Evolutionary conservation across 768 basidiomycete genomes (phyloP).

Genomic region (Xanthoconium purpureum): DNA sequence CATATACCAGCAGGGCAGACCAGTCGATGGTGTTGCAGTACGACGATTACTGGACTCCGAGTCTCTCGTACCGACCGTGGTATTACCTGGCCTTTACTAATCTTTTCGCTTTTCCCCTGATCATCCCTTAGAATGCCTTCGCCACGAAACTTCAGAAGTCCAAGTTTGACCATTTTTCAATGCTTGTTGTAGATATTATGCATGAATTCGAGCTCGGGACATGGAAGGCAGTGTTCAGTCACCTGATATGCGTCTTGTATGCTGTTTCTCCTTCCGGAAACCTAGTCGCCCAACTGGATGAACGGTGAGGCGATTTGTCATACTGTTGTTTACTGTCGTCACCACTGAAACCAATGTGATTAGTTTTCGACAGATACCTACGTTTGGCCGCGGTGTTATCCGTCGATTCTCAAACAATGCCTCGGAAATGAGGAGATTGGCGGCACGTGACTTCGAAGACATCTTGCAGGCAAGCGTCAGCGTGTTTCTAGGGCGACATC

Average conservation of each 20-base stretch:
- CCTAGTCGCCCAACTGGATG: constrained; percentile 21
- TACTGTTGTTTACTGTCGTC: neutral
- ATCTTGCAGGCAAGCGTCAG: too few relatives aligned
- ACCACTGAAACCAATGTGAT: neutral
- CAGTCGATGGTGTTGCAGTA: neutral
- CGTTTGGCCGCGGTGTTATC: too few relatives aligned
- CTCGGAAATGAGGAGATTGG: too few relatives aligned
- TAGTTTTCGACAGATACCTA: constrained; percentile 2
- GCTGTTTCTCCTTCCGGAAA: neutral
- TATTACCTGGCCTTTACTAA: neutral
- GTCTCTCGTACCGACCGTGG: neutral
- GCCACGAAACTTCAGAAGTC: constrained; percentile 14
- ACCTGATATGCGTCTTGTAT: constrained; percentile 34
- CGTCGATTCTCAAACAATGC: too few relatives aligned
- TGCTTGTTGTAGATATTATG: constrained; percentile 33
- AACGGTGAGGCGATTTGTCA: constrained; percentile 9
- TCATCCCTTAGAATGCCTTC: constrained; percentile 33
- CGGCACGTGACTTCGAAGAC: too few relatives aligned
- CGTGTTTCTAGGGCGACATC: too few relatives aligned
- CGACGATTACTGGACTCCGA: neutral
- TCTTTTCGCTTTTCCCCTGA: neutral
- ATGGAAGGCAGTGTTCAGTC: constrained; percentile 36
- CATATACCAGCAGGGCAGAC: neutral
- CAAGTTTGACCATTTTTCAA: constrained; percentile 21
- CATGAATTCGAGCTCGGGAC: constrained; percentile 25